Conservation (phyloP, 805 yeast species). For the Myxozyma melibiosi region DNA sequence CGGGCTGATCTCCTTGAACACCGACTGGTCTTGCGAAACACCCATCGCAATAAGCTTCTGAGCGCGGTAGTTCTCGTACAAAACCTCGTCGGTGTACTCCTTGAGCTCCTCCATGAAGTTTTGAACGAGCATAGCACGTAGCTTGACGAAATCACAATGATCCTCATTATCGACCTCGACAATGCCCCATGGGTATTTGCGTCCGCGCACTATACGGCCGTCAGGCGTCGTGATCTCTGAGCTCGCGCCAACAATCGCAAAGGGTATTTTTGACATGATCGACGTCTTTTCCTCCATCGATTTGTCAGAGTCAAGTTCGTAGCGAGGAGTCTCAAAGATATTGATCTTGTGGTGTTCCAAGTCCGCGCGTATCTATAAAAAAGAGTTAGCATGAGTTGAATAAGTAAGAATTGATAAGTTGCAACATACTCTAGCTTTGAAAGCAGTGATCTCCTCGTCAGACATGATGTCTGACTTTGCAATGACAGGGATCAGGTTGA, state of each 20-base stretch:
- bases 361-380: conserved; percentile 55
- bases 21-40: conserved; percentile 86
- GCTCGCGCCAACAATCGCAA: conserved; percentile 69
- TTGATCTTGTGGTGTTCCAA: conserved; percentile 72
- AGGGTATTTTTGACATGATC: conserved; percentile 71
- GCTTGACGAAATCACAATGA: conserved; percentile 87
- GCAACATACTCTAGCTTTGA: conserved; percentile 52
- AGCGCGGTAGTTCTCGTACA: conserved; percentile 89
- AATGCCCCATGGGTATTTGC: conserved; percentile 83
- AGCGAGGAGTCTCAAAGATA: conserved; percentile 73
- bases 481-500: conserved; percentile 90
- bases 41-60: conserved; percentile 80
- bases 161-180: conserved; percentile 86
- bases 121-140: conserved; percentile 85
- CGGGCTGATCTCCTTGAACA: conserved; percentile 95
- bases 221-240: conserved; percentile 48
- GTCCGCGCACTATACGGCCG: conserved; percentile 63
- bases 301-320: conserved; percentile 84
- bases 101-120: conserved; percentile 91
- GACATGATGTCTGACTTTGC: conserved; percentile 93
- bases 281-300: conserved; percentile 64
- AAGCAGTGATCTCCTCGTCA: conserved; percentile 75
- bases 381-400: neutral
- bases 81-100: conserved; percentile 71
- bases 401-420: neutral